Evolutionary conservation across 176 grass and related monocot species (phyloP).

Genomic region (Puya raimondii): DNA sequence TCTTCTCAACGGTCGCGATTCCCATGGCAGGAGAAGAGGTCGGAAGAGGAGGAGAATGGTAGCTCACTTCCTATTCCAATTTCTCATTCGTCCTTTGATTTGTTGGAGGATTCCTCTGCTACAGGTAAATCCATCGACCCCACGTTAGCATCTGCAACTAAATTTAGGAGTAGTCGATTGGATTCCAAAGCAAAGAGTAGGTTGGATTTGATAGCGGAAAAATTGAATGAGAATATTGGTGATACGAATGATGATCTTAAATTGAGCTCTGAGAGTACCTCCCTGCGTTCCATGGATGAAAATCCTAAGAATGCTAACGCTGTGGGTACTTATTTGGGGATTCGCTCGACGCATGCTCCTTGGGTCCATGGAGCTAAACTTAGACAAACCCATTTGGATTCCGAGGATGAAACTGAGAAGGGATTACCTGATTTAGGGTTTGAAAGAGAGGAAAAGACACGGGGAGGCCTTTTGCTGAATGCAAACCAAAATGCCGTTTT

Average conservation of each 20-base stretch:
- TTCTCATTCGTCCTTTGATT: not conserved
- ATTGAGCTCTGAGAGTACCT: not conserved
- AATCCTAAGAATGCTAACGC: not conserved
- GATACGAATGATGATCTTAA: not conserved
- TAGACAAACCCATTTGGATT: not conserved
- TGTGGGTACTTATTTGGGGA: not conserved
- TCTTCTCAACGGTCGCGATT: slow-evolving; percentile 48
- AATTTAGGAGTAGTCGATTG: not conserved
- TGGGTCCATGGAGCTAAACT: slow-evolving; percentile 37
- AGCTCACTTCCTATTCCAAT: not conserved
- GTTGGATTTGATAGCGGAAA: slow-evolving; percentile 24
- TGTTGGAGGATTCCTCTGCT: not conserved
- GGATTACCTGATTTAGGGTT: not conserved
- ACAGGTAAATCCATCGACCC: not conserved
- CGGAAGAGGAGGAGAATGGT: slow-evolving; percentile 13
- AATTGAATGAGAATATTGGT: not conserved
- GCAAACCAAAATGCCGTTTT: not conserved
- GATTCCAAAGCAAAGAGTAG: not conserved
- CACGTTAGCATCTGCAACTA: slow-evolving; percentile 25
- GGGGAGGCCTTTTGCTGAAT: not conserved
- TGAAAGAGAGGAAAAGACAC: not conserved
- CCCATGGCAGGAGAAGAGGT: slow-evolving; percentile 51
- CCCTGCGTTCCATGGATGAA: no score
- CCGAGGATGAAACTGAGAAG: not conserved
- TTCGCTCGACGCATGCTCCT: slow-evolving; percentile 21